These are phyloP conservation scores for Serendipita indica DNA, from an alignment of 768 basidiomycete species.

Conservation along the genomic window DNA sequence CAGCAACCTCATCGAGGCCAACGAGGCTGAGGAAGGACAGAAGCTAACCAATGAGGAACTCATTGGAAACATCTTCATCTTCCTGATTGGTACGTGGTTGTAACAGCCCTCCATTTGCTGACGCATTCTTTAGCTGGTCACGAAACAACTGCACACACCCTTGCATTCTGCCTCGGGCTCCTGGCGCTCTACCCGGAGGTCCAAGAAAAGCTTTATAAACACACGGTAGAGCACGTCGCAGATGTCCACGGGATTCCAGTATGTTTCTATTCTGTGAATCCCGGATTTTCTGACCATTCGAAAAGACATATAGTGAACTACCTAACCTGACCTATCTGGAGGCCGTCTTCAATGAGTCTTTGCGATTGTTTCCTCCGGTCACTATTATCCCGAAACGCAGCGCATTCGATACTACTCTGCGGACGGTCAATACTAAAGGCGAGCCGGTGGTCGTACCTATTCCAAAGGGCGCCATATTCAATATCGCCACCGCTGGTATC, in stretches of 20 bases:
- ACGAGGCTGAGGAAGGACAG: conserved; percentile 21
- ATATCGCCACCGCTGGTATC: not conserved
- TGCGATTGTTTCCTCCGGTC: conserved; percentile 10
- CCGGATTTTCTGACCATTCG: not conserved
- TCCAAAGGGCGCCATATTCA: not conserved
- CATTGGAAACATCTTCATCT: conserved; percentile 27
- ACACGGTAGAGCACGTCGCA: conserved; percentile 14
- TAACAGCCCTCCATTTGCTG: not conserved
- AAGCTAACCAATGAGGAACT: conserved; percentile 32
- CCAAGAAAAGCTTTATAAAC: conserved; percentile 19
- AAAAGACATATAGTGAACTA: conserved; percentile 27
- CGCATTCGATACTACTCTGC: not conserved
- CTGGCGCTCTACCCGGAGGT: conserved; percentile 19
- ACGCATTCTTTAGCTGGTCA: not conserved
- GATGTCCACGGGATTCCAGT: conserved; percentile 19
- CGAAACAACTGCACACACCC: conserved; percentile 22
- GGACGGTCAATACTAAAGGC: not conserved
- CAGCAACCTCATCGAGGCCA: conserved; percentile 33
- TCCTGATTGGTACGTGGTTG: not conserved
- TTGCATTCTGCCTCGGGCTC: conserved; percentile 19
- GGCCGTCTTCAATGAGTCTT: conserved; percentile 7
- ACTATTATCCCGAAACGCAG: not conserved
- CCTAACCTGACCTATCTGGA: not conserved
- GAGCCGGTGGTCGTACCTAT: not conserved
- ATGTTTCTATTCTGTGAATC: not conserved